Percentiles rank a stretch among this genome's conserved stretches.
Evolutionary conservation across 2,329 filamentous ascomycete genomes (phyloP).

Genomic region (Purpureocillium lavendulum): DNA sequence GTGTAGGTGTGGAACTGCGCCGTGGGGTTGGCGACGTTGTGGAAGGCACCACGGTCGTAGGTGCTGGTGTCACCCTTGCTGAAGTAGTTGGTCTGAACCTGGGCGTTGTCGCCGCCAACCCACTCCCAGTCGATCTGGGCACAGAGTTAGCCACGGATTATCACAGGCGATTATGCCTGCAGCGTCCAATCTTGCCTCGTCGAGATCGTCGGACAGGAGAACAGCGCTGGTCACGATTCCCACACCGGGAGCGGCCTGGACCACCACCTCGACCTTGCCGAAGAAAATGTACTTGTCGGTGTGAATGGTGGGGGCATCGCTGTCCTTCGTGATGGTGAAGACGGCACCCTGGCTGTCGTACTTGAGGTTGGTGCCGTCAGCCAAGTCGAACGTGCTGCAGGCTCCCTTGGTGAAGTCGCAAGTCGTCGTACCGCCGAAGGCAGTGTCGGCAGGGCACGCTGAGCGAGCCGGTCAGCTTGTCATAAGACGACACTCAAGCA

Average conservation of each 20-base stretch:
- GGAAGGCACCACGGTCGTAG: constrained; percentile 61
- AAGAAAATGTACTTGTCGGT: constrained; percentile 94
- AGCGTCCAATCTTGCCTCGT: constrained; percentile 43
- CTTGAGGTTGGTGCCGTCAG: constrained; percentile 37
- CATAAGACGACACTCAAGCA: no score
- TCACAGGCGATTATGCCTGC: no score
- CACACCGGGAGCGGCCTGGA: constrained; percentile 70
- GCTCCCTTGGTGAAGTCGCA: constrained; percentile 73
- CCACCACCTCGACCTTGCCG: constrained; percentile 70
- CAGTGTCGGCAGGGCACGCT: constrained; percentile 67
- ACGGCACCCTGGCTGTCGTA: constrained; percentile 43
- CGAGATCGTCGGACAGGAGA: constrained; percentile 80
- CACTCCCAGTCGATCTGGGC: constrained; percentile 88
- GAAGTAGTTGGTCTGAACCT: constrained; percentile 81
- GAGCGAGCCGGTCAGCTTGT: neutral
- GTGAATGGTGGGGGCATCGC: constrained; percentile 63
- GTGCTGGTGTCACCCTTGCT: constrained; percentile 63
- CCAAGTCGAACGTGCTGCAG: constrained; percentile 45
- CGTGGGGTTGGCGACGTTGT: constrained; percentile 42
- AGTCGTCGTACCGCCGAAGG: constrained; percentile 51
- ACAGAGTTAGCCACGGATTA: no score
- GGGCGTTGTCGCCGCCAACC: constrained; percentile 61
- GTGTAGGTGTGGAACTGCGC: constrained; percentile 55
- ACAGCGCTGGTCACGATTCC: constrained; percentile 89
- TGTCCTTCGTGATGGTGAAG: constrained; percentile 60